These are phyloP conservation scores for Buxus sempervirens DNA, from an alignment of 164 flowering plant species.

Conservation along the genomic window DNA sequence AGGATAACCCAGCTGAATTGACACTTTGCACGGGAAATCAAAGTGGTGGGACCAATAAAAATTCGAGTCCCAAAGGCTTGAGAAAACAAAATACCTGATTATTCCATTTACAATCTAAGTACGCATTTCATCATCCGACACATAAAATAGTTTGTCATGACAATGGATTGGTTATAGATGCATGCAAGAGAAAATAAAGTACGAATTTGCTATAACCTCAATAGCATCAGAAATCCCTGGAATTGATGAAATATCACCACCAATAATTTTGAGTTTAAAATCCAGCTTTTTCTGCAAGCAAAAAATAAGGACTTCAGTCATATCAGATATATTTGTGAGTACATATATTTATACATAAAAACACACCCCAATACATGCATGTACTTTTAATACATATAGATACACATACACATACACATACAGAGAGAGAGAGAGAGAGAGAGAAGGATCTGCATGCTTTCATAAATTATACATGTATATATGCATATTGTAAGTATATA, in stretches of 20 bases:
- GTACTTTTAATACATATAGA: too few relatives aligned
- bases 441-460: too few relatives aligned
- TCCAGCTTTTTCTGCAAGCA: slow-evolving; percentile 87
- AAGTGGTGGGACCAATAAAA: background rate
- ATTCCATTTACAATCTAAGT: background rate
- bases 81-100: background rate
- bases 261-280: slow-evolving; percentile 86
- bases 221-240: slow-evolving; percentile 86
- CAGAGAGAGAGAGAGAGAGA: too few relatives aligned
- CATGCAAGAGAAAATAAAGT: background rate
- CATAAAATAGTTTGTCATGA: too few relatives aligned
- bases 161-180: background rate
- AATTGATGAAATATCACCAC: slow-evolving; percentile 84
- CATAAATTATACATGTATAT: too few relatives aligned
- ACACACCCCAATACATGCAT: too few relatives aligned
- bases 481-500: too few relatives aligned
- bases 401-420: too few relatives aligned
- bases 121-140: too few relatives aligned
- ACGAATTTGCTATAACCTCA: slow-evolving; percentile 52
- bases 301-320: background rate
- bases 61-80: background rate
- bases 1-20: background rate
- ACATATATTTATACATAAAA: too few relatives aligned
- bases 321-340: too few relatives aligned
- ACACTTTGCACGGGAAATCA: background rate